Percentiles rank a stretch among this genome's conserved stretches.
phyloP scores from a whole-genome alignment of 495 filamentous ascomycete species.

The Clohesyomyces aquaticus region DNA sequence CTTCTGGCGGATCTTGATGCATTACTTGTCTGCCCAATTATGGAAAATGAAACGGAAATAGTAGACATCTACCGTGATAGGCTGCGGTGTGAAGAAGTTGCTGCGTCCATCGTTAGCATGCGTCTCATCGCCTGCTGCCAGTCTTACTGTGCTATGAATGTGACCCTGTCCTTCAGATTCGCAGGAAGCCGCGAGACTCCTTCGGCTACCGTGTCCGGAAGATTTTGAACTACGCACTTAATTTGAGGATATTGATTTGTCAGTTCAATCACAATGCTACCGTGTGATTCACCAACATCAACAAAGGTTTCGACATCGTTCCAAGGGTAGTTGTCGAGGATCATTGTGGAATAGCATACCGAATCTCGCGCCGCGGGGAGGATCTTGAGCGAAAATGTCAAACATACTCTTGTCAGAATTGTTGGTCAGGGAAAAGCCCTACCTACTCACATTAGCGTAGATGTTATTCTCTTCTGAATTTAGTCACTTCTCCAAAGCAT shows the following conservation, averaged over 20 bases:
- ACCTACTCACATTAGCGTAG: too few species aligned
- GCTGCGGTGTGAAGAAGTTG: slow-evolving; percentile 14
- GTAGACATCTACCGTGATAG: slow-evolving; percentile 15
- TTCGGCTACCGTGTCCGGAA: slow-evolving; percentile 9
- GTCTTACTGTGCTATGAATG: slow-evolving; percentile 9
- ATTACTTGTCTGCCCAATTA: slow-evolving; percentile 13
- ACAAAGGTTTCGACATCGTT: slow-evolving; percentile 12
- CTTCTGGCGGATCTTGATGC: slow-evolving; percentile 8
- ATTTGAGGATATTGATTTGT: slow-evolving; percentile 10
- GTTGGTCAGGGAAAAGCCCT: too few species aligned
- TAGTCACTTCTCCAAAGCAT: not conserved
- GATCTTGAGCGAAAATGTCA: slow-evolving; percentile 6
- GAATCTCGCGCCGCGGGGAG: slow-evolving; percentile 1
- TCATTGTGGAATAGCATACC: slow-evolving; percentile 12
- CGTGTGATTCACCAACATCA: slow-evolving; percentile 14
- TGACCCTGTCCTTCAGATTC: slow-evolving; percentile 8
- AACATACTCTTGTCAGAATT: slow-evolving; percentile 17
- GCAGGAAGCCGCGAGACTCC: not conserved
- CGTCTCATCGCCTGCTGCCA: not conserved
- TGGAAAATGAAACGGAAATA: slow-evolving; percentile 11
- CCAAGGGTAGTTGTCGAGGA: slow-evolving; percentile 13
- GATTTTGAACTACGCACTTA: slow-evolving; percentile 12
- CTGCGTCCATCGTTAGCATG: not conserved
- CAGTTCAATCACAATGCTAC: slow-evolving; percentile 13
- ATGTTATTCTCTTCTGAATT: not conserved